Conservation (phyloP, 108 stramenopile genomes). For the Licmophora abbreviata region DNA sequence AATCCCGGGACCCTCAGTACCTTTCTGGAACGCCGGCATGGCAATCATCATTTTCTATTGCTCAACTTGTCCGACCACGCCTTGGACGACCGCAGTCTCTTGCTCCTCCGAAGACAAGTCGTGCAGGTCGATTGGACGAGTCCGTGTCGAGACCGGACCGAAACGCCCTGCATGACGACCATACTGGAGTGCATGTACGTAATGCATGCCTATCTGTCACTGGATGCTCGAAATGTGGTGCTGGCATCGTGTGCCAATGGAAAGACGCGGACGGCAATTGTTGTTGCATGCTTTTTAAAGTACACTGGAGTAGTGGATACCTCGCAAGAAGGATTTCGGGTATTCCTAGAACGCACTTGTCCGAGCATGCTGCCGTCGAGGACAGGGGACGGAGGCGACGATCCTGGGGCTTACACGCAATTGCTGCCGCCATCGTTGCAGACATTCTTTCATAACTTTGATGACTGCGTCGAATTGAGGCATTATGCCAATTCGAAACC, state of each 20-base stretch:
- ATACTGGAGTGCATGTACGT: constrained; percentile 64
- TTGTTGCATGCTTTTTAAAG: constrained; percentile 76
- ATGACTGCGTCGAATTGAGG: constrained; percentile 30
- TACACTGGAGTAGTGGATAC: constrained; percentile 32
- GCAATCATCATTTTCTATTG: constrained; percentile 32
- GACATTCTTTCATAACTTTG: constrained; percentile 78
- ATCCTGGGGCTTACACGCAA: too few species aligned
- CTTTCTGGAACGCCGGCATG: constrained; percentile 45
- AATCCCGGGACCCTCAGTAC: constrained; percentile 28
- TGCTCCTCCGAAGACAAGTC: constrained; percentile 51
- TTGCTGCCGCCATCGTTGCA: constrained; percentile 67
- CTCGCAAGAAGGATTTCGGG: constrained; percentile 57
- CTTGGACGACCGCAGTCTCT: constrained; percentile 40
- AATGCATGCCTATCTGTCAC: constrained; percentile 53
- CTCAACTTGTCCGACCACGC: constrained; percentile 44
- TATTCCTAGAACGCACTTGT: constrained; percentile 33
- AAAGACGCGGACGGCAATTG: constrained; percentile 85
- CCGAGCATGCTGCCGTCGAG: constrained; percentile 4
- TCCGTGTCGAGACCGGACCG: constrained; percentile 20
- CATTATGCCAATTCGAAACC: constrained; percentile 55
- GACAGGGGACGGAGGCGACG: constrained; percentile 22
- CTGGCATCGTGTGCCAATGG: constrained; percentile 79
- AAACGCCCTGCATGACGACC: constrained; percentile 44
- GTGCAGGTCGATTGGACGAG: constrained; percentile 58
- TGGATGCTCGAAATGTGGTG: constrained; percentile 42